Percentiles rank a stretch among this genome's conserved stretches.
These are phyloP conservation scores for Podaxis pistillaris DNA, from an alignment of 768 basidiomycete genomes.

Conservation along the genomic window DNA sequence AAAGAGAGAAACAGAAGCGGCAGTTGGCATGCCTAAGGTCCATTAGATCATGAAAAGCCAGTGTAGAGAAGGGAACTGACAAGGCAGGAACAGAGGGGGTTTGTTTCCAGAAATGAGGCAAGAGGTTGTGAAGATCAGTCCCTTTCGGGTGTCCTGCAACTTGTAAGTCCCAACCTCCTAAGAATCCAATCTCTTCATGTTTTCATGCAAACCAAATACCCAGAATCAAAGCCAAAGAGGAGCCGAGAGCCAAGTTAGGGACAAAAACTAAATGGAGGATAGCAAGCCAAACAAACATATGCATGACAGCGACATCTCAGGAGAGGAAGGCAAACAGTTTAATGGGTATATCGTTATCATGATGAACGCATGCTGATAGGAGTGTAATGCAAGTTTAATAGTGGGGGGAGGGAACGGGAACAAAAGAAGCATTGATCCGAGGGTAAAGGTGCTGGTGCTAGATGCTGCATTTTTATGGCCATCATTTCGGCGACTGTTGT, in stretches of 20 bases:
- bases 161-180: too few relatives aligned
- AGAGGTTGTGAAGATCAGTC: too few relatives aligned
- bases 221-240: background rate
- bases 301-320: background rate
- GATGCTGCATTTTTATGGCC: background rate
- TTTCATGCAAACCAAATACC: background rate
- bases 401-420: background rate
- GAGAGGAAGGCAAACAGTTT: background rate
- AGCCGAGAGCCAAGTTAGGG: background rate
- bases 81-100: too few relatives aligned
- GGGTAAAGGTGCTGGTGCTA: background rate
- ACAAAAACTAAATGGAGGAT: background rate
- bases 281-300: background rate
- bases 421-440: background rate
- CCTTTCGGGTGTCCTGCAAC: too few relatives aligned
- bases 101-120: too few relatives aligned
- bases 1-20: background rate
- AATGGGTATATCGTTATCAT: background rate
- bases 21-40: background rate
- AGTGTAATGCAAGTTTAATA: background rate
- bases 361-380: background rate
- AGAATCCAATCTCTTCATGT: background rate
- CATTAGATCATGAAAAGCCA: background rate
- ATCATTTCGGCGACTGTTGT: background rate
- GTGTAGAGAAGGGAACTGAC: too few relatives aligned